Evolutionary conservation across 2,329 filamentous ascomycete genomes (phyloP).

Genomic region (Exophiala phaeomuriformis): DNA sequence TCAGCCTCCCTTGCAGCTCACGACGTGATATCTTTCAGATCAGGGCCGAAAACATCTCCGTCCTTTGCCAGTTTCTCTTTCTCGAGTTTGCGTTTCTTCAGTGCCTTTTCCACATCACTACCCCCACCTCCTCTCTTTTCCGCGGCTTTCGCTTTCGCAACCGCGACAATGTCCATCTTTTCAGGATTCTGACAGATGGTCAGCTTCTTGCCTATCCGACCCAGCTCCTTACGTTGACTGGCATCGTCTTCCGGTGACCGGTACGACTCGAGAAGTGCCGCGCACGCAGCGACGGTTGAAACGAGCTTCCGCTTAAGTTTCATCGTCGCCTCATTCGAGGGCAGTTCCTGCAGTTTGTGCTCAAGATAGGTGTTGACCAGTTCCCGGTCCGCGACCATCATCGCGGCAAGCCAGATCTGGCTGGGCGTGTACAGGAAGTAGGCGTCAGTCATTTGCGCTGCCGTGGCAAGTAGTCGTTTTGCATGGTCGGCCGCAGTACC

Average conservation of each 20-base stretch:
- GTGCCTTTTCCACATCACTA: constrained; percentile 29
- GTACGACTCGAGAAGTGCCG: constrained; percentile 36
- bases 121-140: constrained; percentile 37
- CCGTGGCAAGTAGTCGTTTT: constrained; percentile 65
- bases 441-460: constrained; percentile 81
- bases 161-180: constrained; percentile 37
- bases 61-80: constrained; percentile 28
- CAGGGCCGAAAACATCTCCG: constrained; percentile 31
- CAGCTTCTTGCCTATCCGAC: constrained; percentile 44
- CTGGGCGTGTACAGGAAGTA: constrained; percentile 94
- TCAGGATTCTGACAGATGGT: constrained; percentile 45
- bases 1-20: no score
- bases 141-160: constrained; percentile 29
- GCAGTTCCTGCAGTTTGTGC: constrained; percentile 34
- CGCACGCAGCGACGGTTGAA: constrained; percentile 35
- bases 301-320: constrained; percentile 28
- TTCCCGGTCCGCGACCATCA: constrained; percentile 63
- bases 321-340: background rate
- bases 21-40: constrained; percentile 19
- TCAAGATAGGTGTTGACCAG: constrained; percentile 41
- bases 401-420: constrained; percentile 81
- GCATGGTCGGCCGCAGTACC: constrained; percentile 64
- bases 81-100: constrained; percentile 31
- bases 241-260: constrained; percentile 34
- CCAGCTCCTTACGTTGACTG: constrained; percentile 38